Conservation (phyloP, 2,329 filamentous ascomycete genomes). For the Hypoxylon sp. region DNA sequence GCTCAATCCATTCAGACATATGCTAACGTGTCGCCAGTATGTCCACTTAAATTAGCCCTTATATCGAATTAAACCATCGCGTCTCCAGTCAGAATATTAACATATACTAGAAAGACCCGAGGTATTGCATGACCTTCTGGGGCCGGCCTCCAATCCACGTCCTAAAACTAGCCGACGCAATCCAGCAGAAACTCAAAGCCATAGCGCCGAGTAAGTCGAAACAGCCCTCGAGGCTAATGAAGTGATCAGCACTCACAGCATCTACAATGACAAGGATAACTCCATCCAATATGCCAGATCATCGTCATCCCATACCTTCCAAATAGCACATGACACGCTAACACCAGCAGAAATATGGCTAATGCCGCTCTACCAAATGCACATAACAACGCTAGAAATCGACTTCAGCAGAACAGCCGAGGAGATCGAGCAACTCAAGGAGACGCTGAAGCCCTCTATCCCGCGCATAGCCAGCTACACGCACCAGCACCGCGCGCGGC, state of each 20-base stretch:
- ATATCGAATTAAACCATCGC: not conserved
- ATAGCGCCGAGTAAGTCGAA: constrained; percentile 76
- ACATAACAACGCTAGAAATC: constrained; percentile 88
- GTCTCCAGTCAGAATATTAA: constrained; percentile 12
- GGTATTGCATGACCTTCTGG: constrained; percentile 91
- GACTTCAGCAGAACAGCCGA: constrained; percentile 80
- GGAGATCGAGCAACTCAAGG: constrained; percentile 75
- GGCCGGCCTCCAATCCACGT: constrained; percentile 82
- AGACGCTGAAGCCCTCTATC: constrained; percentile 67
- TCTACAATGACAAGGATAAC: not conserved
- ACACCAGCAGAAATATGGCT: constrained; percentile 78
- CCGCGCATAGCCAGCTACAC: constrained; percentile 75
- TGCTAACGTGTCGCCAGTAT: constrained; percentile 36
- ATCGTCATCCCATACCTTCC: not conserved
- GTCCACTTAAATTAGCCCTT: constrained; percentile 1
- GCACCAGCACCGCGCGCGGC: constrained; percentile 74
- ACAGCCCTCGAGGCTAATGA: not conserved
- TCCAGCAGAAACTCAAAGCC: constrained; percentile 75
- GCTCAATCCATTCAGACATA: not conserved
- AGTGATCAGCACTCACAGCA: not conserved
- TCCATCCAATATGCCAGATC: not conserved
- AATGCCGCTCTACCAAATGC: constrained; percentile 82
- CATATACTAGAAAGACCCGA: constrained; percentile 66
- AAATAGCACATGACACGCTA: not conserved
- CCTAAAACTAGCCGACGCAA: constrained; percentile 71